These are phyloP conservation scores for Pascua sp. DNA, from an alignment of 1,284 basidiomycete species.

Conservation along the genomic window DNA sequence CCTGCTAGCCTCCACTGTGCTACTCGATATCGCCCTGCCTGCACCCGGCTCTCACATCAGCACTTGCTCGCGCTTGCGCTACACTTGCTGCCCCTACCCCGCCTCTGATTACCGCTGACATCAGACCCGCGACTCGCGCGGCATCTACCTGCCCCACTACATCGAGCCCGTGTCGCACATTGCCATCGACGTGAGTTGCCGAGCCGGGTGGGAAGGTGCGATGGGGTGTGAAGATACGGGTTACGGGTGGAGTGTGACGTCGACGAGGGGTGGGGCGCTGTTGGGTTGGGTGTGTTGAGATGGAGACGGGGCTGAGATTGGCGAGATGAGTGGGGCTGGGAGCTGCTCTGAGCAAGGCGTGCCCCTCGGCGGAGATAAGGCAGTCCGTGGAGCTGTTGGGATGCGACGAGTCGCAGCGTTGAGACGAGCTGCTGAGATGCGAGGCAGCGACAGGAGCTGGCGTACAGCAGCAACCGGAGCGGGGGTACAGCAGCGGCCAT, in stretches of 20 bases:
- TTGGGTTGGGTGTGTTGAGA: not conserved
- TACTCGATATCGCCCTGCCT: not conserved
- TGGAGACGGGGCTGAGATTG: no score
- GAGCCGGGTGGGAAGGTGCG: no score
- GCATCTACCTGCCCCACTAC: conserved; percentile 92
- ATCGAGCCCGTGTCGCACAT: conserved; percentile 96
- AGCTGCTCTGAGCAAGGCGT: no score
- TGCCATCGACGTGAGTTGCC: conserved; percentile 79
- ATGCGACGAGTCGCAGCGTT: no score
- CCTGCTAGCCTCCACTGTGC: not conserved
- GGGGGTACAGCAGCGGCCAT: no score
- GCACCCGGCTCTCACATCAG: not conserved
- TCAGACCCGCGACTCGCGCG: conserved; percentile 85
- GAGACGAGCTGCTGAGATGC: no score
- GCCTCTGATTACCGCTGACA: conserved; percentile 13
- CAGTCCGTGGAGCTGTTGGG: no score
- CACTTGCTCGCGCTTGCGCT: conserved; percentile 1
- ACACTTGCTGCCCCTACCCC: not conserved
- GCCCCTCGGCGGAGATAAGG: no score
- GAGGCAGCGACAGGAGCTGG: no score
- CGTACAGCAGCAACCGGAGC: no score
- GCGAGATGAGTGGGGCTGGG: no score
- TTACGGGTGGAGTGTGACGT: not conserved
- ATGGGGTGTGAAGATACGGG: not conserved
- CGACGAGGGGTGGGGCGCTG: not conserved